phyloP scores from a whole-genome alignment of 176 grass and related monocot species.

The Raddia guianensis region DNA sequence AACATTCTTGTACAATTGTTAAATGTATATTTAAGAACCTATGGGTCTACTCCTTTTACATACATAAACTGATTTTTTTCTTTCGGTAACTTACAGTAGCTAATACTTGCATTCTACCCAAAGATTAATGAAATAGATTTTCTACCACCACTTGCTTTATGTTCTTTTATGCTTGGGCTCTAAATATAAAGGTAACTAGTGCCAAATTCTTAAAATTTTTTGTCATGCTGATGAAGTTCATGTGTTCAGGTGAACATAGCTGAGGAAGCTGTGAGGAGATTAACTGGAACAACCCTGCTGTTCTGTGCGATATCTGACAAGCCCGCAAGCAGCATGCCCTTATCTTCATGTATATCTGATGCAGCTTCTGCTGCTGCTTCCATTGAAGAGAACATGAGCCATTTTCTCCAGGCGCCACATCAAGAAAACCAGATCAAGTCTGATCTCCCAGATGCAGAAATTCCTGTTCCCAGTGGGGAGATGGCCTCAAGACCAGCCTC shows the following conservation, averaged over 20 bases:
- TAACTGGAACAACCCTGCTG: slow-evolving; percentile 47
- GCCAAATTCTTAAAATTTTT: not conserved
- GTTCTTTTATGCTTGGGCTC: not conserved
- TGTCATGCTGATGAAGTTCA: not conserved
- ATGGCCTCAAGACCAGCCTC: slow-evolving; percentile 5
- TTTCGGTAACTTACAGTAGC: not conserved
- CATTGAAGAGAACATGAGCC: slow-evolving; percentile 32
- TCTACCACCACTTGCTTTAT: not conserved
- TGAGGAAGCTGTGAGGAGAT: slow-evolving; percentile 63
- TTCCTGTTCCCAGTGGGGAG: slow-evolving; percentile 11
- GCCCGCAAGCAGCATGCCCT: slow-evolving; percentile 41
- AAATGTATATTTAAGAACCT: not conserved
- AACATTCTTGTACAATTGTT: slow-evolving; percentile 3
- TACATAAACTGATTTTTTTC: not conserved
- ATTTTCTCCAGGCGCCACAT: slow-evolving; percentile 39
- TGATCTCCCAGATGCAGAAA: slow-evolving; percentile 20
- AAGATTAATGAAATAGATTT: not conserved
- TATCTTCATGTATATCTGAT: slow-evolving; percentile 45
- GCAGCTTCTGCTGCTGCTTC: slow-evolving; percentile 41
- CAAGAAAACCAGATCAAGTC: slow-evolving; percentile 30
- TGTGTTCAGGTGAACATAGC: slow-evolving; percentile 79
- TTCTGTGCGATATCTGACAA: slow-evolving; percentile 45
- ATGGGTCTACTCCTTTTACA: not conserved
- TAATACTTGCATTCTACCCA: not conserved
- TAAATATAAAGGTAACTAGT: not conserved